Percentiles rank a stretch among this genome's conserved stretches.
Evolutionary conservation across 1,284 basidiomycete species (phyloP).

Genomic region (Irpex rosettiformis): DNA sequence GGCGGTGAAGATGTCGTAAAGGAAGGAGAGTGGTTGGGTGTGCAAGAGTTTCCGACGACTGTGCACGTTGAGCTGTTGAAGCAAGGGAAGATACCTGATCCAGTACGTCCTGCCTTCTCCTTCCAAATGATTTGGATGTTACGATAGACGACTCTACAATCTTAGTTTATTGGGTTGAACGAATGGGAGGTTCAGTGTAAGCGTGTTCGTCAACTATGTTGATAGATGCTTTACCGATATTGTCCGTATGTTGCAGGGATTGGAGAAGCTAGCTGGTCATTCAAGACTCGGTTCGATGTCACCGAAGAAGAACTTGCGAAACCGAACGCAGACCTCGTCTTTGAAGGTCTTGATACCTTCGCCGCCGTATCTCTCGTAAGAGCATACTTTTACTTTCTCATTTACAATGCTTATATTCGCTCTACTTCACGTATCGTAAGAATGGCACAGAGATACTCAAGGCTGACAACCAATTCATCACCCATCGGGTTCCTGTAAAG

Average conservation of each 20-base stretch:
- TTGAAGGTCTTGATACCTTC: conserved; percentile 89
- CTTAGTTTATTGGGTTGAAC: conserved; percentile 66
- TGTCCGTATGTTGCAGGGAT: conserved; percentile 62
- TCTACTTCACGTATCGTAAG: not conserved
- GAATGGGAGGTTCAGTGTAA: conserved; percentile 90
- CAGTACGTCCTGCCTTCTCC: conserved; percentile 42
- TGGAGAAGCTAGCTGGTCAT: conserved; percentile 84
- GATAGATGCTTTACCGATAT: conserved; percentile 10
- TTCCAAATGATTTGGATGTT: conserved; percentile 7
- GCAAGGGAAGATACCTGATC: conserved; percentile 73
- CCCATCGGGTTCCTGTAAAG: conserved; percentile 61
- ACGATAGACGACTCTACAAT: not conserved
- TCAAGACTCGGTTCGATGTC: conserved; percentile 66
- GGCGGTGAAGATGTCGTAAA: conserved; percentile 52
- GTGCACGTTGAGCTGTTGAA: conserved; percentile 83
- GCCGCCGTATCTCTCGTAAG: conserved; percentile 64
- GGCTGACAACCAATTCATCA: conserved; percentile 76
- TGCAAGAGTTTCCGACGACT: conserved; percentile 70
- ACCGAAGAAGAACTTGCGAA: conserved; percentile 42
- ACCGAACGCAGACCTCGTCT: conserved; percentile 67
- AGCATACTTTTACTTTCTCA: conserved; percentile 25
- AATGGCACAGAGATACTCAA: conserved; percentile 29
- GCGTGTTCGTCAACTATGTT: conserved; percentile 4
- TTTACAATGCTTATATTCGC: too few relatives aligned
- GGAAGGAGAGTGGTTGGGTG: conserved; percentile 63